phyloP scores from a whole-genome alignment of 139 green algal genomes.

The Picochlorum sp. region DNA sequence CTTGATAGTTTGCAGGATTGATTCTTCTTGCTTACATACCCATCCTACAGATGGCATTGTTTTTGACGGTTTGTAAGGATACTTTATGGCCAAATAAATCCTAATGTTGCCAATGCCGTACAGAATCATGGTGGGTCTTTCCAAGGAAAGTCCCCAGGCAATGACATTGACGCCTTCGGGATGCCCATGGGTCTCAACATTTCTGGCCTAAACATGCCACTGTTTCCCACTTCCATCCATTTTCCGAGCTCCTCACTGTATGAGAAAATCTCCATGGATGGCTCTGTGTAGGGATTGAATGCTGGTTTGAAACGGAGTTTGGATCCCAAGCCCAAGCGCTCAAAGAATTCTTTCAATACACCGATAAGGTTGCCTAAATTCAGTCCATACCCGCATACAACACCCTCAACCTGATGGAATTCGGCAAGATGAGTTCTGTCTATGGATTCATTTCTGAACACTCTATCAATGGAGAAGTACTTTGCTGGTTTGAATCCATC shows the following conservation, averaged over 20 bases:
- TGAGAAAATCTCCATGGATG: slow-evolving; percentile 98
- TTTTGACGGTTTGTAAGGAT: slow-evolving; percentile 62
- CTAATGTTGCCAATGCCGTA: slow-evolving; percentile 99
- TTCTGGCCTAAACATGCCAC: slow-evolving; percentile 91
- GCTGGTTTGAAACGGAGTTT: slow-evolving; percentile 98
- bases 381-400: slow-evolving; percentile 78
- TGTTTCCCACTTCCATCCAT: slow-evolving; percentile 99
- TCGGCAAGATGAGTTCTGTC: slow-evolving; percentile 97
- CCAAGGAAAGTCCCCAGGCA: slow-evolving; percentile 92
- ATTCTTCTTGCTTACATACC: slow-evolving; percentile 42
- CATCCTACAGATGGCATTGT: slow-evolving; percentile 91
- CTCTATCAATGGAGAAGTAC: slow-evolving; percentile 93
- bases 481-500: slow-evolving; percentile 65
- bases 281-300: slow-evolving; percentile 99
- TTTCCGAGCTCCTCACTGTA: slow-evolving; percentile 92
- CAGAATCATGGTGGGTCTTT: slow-evolving; percentile 95
- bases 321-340: slow-evolving; percentile 75
- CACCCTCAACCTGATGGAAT: slow-evolving; percentile 87
- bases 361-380: slow-evolving; percentile 92
- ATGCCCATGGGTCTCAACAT: slow-evolving; percentile 99
- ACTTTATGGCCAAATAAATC: slow-evolving; percentile 98
- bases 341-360: slow-evolving; percentile 83
- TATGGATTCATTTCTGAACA: slow-evolving; percentile 98
- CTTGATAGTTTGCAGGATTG: background rate
- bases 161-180: slow-evolving; percentile 93